Base-by-base conservation (phyloP, 192 early-diverging fungal genomes). In the Podila horticola region DNA sequence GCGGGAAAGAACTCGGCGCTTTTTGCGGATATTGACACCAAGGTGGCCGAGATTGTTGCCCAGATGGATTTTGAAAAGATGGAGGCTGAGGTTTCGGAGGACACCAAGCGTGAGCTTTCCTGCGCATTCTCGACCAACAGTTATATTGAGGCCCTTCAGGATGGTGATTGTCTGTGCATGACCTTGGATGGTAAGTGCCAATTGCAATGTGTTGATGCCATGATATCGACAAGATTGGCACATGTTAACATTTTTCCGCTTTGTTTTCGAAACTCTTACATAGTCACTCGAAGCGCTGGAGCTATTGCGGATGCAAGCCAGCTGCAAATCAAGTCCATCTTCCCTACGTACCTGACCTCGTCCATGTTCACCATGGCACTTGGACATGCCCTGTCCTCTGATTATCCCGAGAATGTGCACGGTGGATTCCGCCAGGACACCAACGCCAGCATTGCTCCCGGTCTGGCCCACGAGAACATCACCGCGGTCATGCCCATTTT, bases 151-250 rank as follows among this genome's bases (percentile, higher is more conserved):
- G 75, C 75, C 17, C 50, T 85, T 45, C 63, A 62, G 20, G 81
- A 81, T 29, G 84, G 81, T 1, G 84, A 85, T 55, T 85, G 84
- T 60, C 67, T 85, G 0, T 85, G 84, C 51, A 73, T 85, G 67
- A 75, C 84, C 15, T 34, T 85, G 26, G 84, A 85, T 70, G 75
- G 75, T 79, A 71, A 63, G 58, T 19, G 34, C 20, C 55, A 13
- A 5, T 7, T 31, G 60, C 5, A n/a, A 24, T 20, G 20, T n/a
- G 20, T 19, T 3, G 5, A 5, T 19, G 38, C 29, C 62, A 1
- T 65, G 13, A 13, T 22, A 19, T 48, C 31, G 38, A 22, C 2
- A 10, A 11, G 13, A 36, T 45, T 49, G 5, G 1, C 0, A 15
- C 20, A 45, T 45, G 8, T 38, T 38, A 17, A 45, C 15, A 45